Percentiles rank a stretch among this genome's conserved stretches.
These are phyloP conservation scores for Pisolithus microcarpus DNA, from an alignment of 768 basidiomycete genomes.

Conservation along the genomic window DNA sequence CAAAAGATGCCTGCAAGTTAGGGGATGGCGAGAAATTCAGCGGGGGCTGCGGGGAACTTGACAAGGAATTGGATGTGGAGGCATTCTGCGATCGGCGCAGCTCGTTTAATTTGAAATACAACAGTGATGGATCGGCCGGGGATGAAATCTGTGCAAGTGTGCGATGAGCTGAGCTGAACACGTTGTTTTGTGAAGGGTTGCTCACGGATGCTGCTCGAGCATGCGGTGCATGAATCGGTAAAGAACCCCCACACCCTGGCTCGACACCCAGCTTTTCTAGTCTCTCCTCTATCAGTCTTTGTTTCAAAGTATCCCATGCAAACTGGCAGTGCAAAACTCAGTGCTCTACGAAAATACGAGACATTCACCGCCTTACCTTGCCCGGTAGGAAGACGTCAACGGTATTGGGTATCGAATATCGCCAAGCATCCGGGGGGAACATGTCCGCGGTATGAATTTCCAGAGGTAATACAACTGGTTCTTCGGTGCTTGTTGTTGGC, in stretches of 20 bases:
- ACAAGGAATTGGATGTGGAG: no score
- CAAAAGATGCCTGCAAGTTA: no score
- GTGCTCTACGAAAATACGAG: conserved; percentile 1
- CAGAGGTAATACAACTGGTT: conserved; percentile 20
- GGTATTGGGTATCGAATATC: conserved; percentile 49
- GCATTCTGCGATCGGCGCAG: no score
- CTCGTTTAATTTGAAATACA: no score
- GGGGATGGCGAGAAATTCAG: no score
- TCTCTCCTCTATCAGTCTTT: conserved; percentile 72
- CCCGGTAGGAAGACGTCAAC: conserved; percentile 81
- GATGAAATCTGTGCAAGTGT: conserved; percentile 62
- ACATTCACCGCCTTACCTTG: conserved; percentile 42
- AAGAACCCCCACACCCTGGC: conserved; percentile 42
- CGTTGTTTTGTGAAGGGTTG: conserved; percentile 19
- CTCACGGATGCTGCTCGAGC: conserved; percentile 78
- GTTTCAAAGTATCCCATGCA: conserved; percentile 69
- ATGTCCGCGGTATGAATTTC: conserved; percentile 41
- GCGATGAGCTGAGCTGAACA: conserved; percentile 6
- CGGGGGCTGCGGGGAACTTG: no score
- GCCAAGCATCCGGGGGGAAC: conserved; percentile 62
- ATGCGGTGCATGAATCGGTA: conserved; percentile 66
- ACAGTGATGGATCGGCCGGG: conserved; percentile 78
- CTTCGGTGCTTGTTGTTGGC: conserved; percentile 28
- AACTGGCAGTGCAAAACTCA: conserved; percentile 33
- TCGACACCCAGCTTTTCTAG: conserved; percentile 76